phyloP scores from a whole-genome alignment of 1,284 basidiomycete genomes.

The Ceratobasidium sp. region DNA sequence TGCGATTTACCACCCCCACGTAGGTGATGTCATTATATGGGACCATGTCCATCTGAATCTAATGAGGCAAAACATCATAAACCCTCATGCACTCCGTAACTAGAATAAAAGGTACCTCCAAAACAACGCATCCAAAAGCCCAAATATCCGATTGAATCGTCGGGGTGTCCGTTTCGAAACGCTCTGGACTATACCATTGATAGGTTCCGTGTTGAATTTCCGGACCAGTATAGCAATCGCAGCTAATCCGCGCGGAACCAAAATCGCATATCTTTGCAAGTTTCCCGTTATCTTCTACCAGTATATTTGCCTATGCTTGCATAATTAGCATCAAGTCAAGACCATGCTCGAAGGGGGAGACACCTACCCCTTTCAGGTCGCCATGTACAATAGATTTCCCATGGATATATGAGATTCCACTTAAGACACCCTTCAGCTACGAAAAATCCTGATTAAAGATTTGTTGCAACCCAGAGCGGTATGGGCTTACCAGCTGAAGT shows the following conservation, averaged over 20 bases:
- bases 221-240: conserved; percentile 7
- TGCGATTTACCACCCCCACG: neutral
- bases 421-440: conserved; percentile 5
- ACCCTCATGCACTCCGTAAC: neutral
- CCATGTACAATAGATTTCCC: conserved; percentile 19
- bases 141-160: conserved; percentile 10
- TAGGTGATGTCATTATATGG: neutral
- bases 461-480: too few relatives aligned
- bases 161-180: too few relatives aligned
- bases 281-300: conserved; percentile 12
- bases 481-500: neutral
- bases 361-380: conserved; percentile 26
- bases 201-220: neutral
- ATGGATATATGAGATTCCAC: conserved; percentile 22
- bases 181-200: conserved; percentile 24
- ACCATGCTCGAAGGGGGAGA: neutral
- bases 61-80: neutral
- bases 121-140: conserved; percentile 29
- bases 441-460: neutral
- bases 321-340: neutral
- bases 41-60: neutral
- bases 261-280: conserved; percentile 35
- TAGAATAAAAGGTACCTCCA: neutral
- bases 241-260: conserved; percentile 30
- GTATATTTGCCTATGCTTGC: conserved; percentile 6